Conservation (phyloP, 768 basidiomycete genomes). For the Auriscalpium microsporum region DNA sequence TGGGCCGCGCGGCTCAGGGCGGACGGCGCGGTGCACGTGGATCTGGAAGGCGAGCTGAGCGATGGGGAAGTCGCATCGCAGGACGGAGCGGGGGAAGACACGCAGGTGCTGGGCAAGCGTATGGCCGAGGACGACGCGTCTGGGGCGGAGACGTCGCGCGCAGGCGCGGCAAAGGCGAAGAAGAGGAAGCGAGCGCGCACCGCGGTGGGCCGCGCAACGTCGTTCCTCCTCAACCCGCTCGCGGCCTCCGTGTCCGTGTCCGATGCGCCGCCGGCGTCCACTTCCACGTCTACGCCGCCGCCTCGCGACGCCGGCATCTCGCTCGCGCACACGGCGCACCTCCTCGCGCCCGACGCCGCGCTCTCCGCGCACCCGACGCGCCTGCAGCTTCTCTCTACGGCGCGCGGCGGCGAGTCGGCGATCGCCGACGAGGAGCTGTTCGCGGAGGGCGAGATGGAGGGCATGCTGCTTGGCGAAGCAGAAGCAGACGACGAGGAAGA, state of each 20-base stretch:
- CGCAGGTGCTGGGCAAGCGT: not conserved
- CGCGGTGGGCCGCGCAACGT: conserved; percentile 38
- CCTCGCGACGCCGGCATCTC: not conserved
- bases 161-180: conserved; percentile 12
- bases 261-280: conserved; percentile 14
- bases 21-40: conserved; percentile 29
- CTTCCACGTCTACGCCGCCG: no score
- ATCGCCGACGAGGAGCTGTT: conserved; percentile 70
- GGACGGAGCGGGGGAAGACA: conserved; percentile 9
- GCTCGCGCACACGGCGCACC: conserved; percentile 32
- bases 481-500: conserved; percentile 35
- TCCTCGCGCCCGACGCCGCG: conserved; percentile 39
- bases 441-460: conserved; percentile 58
- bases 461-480: conserved; percentile 41
- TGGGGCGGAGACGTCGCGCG: not conserved
- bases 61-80: conserved; percentile 10
- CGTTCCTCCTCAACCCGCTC: conserved; percentile 54
- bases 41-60: conserved; percentile 27
- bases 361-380: conserved; percentile 42
- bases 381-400: conserved; percentile 50
- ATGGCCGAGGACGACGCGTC: not conserved
- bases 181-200: conserved; percentile 24
- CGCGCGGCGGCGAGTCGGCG: conserved; percentile 47
- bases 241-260: conserved; percentile 7
- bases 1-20: conserved; percentile 35